Percentiles rank a stretch among this genome's conserved stretches.
phyloP scores from a whole-genome alignment of 2,329 filamentous ascomycete genomes.

The Leptographium flavum region DNA sequence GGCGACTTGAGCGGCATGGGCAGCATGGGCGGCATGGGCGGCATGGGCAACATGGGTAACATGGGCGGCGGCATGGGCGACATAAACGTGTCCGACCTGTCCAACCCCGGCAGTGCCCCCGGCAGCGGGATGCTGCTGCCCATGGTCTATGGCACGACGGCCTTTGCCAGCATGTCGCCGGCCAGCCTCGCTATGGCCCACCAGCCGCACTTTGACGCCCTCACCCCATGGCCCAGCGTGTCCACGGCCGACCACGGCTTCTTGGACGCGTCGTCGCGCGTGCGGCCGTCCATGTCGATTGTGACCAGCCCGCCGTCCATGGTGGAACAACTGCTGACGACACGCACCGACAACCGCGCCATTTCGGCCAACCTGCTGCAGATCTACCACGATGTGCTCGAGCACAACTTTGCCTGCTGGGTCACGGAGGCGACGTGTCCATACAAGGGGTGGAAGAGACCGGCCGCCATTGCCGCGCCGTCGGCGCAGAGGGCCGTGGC shows the following conservation, averaged over 20 bases:
- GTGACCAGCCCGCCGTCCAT: neutral
- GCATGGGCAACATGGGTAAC: no score
- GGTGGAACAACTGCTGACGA: slow-evolving; percentile 11
- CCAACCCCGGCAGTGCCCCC: neutral
- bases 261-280: neutral
- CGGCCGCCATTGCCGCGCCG: neutral
- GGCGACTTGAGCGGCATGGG: no score
- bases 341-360: slow-evolving; percentile 18
- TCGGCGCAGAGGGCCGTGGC: slow-evolving; percentile 5
- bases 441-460: slow-evolving; percentile 20
- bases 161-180: neutral
- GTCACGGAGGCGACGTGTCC: slow-evolving; percentile 38
- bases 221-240: neutral
- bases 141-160: neutral
- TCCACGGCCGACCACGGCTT: neutral
- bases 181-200: neutral
- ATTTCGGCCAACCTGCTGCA: slow-evolving; percentile 29
- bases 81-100: neutral
- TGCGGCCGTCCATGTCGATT: neutral
- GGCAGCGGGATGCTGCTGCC: neutral
- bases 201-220: neutral
- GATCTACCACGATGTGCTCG: slow-evolving; percentile 39
- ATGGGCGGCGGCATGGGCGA: no score
- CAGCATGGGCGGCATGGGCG: no score
- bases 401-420: slow-evolving; percentile 39